Conservation (phyloP, 2,329 filamentous ascomycete species). For the Claviceps paspali region DNA sequence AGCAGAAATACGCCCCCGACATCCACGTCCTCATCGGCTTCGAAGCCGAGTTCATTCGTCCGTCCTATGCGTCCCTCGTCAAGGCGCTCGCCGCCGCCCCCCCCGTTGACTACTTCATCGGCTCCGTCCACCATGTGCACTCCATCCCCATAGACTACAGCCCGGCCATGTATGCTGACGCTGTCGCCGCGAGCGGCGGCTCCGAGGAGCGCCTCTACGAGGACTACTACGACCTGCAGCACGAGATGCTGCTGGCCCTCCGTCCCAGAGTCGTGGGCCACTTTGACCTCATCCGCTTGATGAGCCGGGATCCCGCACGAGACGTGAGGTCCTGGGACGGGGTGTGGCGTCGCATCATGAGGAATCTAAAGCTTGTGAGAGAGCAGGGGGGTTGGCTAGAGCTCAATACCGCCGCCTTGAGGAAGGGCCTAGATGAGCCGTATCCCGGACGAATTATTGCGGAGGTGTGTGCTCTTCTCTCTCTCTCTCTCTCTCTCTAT, state of each 20-base stretch:
- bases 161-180: constrained; percentile 42
- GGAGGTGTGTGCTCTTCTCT: constrained; percentile 35
- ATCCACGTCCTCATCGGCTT: constrained; percentile 81
- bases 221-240: constrained; percentile 80
- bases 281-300: constrained; percentile 78
- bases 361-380: constrained; percentile 59
- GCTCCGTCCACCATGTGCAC: constrained; percentile 81
- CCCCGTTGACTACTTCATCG: constrained; percentile 76
- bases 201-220: constrained; percentile 59
- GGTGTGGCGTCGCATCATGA: constrained; percentile 59
- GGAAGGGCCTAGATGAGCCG: constrained; percentile 81
- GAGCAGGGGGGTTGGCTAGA: constrained; percentile 73
- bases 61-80: constrained; percentile 44
- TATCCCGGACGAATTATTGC: constrained; percentile 74
- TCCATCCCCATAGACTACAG: constrained; percentile 85
- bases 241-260: constrained; percentile 59
- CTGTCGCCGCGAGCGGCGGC: constrained; percentile 23
- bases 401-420: constrained; percentile 72
- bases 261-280: constrained; percentile 74
- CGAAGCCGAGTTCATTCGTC: constrained; percentile 83
- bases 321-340: constrained; percentile 40
- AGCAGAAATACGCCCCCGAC: constrained; percentile 48
- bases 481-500: constrained; percentile 11
- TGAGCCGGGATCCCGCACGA: constrained; percentile 53
- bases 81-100: constrained; percentile 42